Base-by-base conservation (phyloP, 2,329 filamentous ascomycete species). In the Apiospora pterosperma region DNA sequence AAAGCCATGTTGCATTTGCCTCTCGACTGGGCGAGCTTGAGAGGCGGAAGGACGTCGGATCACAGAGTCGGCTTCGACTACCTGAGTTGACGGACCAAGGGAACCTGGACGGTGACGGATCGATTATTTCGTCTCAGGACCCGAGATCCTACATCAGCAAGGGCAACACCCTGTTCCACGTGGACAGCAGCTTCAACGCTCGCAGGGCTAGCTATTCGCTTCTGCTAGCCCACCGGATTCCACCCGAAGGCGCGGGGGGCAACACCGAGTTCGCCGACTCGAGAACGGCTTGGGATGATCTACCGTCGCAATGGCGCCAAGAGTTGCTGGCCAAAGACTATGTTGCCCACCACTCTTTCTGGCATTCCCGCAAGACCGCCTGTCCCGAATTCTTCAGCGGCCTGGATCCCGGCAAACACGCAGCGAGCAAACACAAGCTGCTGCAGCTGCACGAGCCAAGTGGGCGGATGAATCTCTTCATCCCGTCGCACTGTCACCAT, bases 71-170 rank as follows among this genome's bases (percentile, higher is more conserved):
- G 23, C 81, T 84, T 66, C 69, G 74, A 2, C 78, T 82, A 66
- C 75, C 79, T 48, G 82, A 87, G 71, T 78, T 88, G 0, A 88
- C 88, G 71, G 86, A 88, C 67, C 84, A 84, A 0, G 79, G 82
- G 62, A 88, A 88, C 71, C 74, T 87, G 14, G 79, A 85, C 60
- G 76, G 77, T 2, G 79, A 85, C 48, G 81, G 80, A 55, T 73
- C 74, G 1, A 68, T 84, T 2, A 75, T 83, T n/a, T 21, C 31
- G 58, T 74, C 78, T 39, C 68, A 78, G 4, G 75, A 78, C 62
- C 75, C 79, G 23, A 77, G 81, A 25, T 75, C 76, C 14, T 76
- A 80, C 59, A 74, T 76, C 65, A 79, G 78, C 67, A 74, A 76
- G 70, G 79, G 79, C 64, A 66, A 74, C 38, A 25, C 23, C 4